Evolutionary conservation across 2,329 filamentous ascomycete genomes (phyloP), one percentile per base, ranked within the genome.

Genomic region (Sporothrix mexicana): DNA sequence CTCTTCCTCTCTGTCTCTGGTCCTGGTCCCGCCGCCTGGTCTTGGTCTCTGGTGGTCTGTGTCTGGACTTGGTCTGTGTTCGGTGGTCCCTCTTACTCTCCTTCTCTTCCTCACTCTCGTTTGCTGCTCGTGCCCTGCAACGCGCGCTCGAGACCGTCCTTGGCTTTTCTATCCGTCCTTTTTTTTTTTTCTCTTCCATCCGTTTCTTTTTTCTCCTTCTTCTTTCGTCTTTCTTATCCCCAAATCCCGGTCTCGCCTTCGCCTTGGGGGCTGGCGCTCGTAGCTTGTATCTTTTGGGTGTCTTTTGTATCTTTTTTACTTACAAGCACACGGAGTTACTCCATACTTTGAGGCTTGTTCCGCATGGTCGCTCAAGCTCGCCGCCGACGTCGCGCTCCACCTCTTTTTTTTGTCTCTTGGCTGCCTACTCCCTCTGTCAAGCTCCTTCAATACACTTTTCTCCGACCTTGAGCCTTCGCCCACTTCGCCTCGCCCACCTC

Each of bases 11-110:
- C 57, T 55, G 51, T 55, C 51, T 10, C 20, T 23, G 20, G 51
- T 23, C 51, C 20, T 55, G 51, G n/a, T 66, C 7, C 43, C 6
- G 30, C 30, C 30, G 30, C 30, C 30, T 36, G 30, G 30, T 36
- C 30, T 2, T 36, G 30, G 30, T 36, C 5, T 45, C 15, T 51
- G 43, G 36, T 66, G 61, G 61, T 66, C 61, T 20, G 45, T 41
- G 55, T 59, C 55, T 25, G 55, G 47, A 66, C 61, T 47, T 66
- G 61, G 61, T 66, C 61, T 66, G 61, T 66, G 61, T 66, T 47
- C 41, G n/a, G 61, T 47, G 61, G 61, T 51, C 36, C 30, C 67
- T 69, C 64, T 41, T 13, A 43, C 53, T 57, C 23, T n/a, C 43
- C 30, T 51, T 67, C 23, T 67, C 30, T 23, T 51, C 23, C 23